Evolutionary conservation across 495 filamentous ascomycete species (phyloP).

Genomic region (Neurospora terricola): DNA sequence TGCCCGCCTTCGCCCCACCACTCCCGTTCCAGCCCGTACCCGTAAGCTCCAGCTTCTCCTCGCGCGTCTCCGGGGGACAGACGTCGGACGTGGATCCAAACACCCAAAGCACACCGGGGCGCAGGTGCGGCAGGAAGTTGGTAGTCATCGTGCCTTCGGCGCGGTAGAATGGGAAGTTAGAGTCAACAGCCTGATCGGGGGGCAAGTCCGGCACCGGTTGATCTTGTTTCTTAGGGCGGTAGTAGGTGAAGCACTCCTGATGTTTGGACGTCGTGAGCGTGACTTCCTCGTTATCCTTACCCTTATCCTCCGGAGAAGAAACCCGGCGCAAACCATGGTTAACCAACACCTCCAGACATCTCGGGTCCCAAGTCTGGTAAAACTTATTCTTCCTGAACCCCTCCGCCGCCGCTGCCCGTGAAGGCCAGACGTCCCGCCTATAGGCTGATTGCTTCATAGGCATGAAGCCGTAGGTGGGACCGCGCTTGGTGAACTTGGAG

Average conservation of each 20-base stretch:
- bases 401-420: conserved; percentile 49
- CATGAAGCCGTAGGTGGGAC: conserved; percentile 20
- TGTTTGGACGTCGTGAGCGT: conserved; percentile 56
- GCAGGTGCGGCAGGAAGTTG: conserved; percentile 52
- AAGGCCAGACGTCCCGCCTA: conserved; percentile 65
- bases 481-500: conserved; percentile 28
- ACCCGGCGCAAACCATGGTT: conserved; percentile 48
- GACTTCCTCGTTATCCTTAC: conserved; percentile 21
- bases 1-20: conserved; percentile 52
- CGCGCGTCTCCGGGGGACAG: conserved; percentile 39
- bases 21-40: conserved; percentile 58
- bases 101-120: conserved; percentile 75
- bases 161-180: conserved; percentile 57
- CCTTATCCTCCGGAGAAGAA: not conserved
- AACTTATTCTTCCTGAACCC: conserved; percentile 52
- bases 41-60: conserved; percentile 52
- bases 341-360: conserved; percentile 58
- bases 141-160: conserved; percentile 59
- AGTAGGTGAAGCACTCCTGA: conserved; percentile 48
- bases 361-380: conserved; percentile 63
- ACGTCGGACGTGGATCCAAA: conserved; percentile 61
- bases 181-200: not conserved
- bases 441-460: conserved; percentile 32
- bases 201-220: not conserved
- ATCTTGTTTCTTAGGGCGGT: conserved; percentile 30